Evolutionary conservation across 768 basidiomycete genomes (phyloP), one percentile per base, ranked within the genome.

Genomic region (Kwoniella botswanensis): DNA sequence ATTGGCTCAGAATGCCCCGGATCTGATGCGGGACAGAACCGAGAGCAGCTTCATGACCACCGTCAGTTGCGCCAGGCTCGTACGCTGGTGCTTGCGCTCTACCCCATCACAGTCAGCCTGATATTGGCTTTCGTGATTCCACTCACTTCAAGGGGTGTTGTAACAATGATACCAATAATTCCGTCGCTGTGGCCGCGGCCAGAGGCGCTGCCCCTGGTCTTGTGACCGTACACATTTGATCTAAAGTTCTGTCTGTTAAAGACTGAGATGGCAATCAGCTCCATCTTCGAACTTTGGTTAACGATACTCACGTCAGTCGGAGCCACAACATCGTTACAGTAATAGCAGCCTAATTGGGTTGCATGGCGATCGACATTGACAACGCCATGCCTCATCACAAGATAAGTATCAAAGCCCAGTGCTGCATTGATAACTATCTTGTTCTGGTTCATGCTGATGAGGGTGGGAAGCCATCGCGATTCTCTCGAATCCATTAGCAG

Each of bases 201-300:
- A 98, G 93, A 0, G 93, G 89, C 0, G 96, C 97, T 1, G 98
- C 87, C 0, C 96, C 96, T 0, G 97, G 97, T 22, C 97, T 86
- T 0, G 96, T 98, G 41, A 99, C 97, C 0, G 97, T 98, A 81
- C 97, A 99, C 96, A 98, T 98, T 82, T 98, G 96, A 82, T 98
- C 97, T 15, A 98, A 88, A 3, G 95, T 96, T 53, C 94, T 88
- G 81, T 98, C 96, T 0, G 92, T 91, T 54, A 92, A 83, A 2
- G 88, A 89, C 70, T 71, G 41, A 67, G 73, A 53, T 55, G 17
- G 26, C 3, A 41, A n/a, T n/a, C 35, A 22, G 42, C 62, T 29
- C 61, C 74, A 26, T 29, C 46, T 18, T 46, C 12, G 41, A 21
- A 10, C n/a, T 53, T 18, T 12, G 26, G 35, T 26, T 35, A 2